Evolutionary conservation across 2,329 filamentous ascomycete genomes (phyloP).

Genomic region (Arthrobotrys pseudoclavata): DNA sequence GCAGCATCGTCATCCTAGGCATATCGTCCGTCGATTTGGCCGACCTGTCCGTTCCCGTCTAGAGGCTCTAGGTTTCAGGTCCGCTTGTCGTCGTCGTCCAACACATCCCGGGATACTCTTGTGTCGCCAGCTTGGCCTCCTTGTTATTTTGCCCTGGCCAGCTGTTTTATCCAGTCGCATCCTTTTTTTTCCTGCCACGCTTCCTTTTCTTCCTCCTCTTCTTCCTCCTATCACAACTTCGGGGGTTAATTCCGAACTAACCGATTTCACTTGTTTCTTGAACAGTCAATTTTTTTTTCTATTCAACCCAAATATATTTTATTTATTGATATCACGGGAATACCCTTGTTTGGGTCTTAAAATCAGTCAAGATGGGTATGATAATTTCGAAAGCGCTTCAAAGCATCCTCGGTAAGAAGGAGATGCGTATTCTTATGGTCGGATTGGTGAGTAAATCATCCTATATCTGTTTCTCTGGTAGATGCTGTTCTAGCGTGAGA

Average conservation of each 20-base stretch:
- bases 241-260: slow-evolving; percentile 54
- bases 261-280: slow-evolving; percentile 16
- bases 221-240: slow-evolving; percentile 16
- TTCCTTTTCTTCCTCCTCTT: background rate
- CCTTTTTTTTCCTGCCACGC: slow-evolving; percentile 29
- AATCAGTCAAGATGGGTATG: slow-evolving; percentile 86
- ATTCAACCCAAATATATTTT: slow-evolving; percentile 3
- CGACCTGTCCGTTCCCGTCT: slow-evolving; percentile 16
- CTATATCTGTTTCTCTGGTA: slow-evolving; percentile 1
- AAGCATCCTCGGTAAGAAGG: slow-evolving; percentile 98
- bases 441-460: slow-evolving; percentile 73
- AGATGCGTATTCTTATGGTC: slow-evolving; percentile 99
- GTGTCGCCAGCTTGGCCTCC: slow-evolving; percentile 32
- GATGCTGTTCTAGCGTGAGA: slow-evolving; percentile 2
- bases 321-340: slow-evolving; percentile 28
- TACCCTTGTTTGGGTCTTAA: slow-evolving; percentile 65
- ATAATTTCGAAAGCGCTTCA: slow-evolving; percentile 97
- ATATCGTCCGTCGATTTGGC: slow-evolving; percentile 2
- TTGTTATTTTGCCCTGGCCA: slow-evolving; percentile 23
- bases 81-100: slow-evolving; percentile 27
- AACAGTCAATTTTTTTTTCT: slow-evolving; percentile 23
- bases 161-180: slow-evolving; percentile 30
- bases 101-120: slow-evolving; percentile 30
- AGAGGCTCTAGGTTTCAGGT: background rate
- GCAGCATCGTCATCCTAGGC: background rate